These are phyloP conservation scores for Penicillium salamii DNA, from an alignment of 495 filamentous ascomycete genomes.

Conservation along the genomic window DNA sequence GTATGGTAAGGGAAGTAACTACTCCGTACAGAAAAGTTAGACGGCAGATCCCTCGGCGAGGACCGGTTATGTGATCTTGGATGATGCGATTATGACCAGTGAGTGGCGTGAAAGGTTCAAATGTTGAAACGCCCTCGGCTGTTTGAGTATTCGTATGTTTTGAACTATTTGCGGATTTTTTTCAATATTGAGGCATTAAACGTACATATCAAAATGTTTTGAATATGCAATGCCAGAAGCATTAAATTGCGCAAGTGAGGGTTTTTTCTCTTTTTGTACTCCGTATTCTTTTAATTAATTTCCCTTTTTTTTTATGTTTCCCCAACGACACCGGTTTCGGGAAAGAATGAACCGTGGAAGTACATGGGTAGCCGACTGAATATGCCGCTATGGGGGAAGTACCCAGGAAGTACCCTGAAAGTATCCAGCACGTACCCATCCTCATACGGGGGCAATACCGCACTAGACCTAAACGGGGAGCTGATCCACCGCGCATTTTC, in stretches of 20 bases:
- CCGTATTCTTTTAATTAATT: no score
- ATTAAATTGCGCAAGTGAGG: conserved; percentile 11
- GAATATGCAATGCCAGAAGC: not conserved
- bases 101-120: conserved; percentile 18
- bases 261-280: conserved; percentile 16
- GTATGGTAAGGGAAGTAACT: not conserved
- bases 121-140: conserved; percentile 3
- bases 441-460: conserved; percentile 6
- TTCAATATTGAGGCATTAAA: conserved; percentile 9
- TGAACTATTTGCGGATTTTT: not conserved
- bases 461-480: conserved; percentile 13
- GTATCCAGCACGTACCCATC: no score
- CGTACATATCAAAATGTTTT: not conserved
- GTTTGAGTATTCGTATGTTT: not conserved
- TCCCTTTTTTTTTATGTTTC: conserved; percentile 14
- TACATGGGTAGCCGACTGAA: conserved; percentile 13
- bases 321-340: conserved; percentile 29
- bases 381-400: conserved; percentile 1
- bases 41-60: conserved; percentile 14
- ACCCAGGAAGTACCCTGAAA: not conserved
- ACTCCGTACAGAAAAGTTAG: not conserved
- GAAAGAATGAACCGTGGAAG: conserved; percentile 13
- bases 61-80: conserved; percentile 17
- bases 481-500: conserved; percentile 16
- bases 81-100: conserved; percentile 31